Evolutionary conservation across 441 rosid species (phyloP).

Genomic region (Pelargonium myrrhifolium): DNA sequence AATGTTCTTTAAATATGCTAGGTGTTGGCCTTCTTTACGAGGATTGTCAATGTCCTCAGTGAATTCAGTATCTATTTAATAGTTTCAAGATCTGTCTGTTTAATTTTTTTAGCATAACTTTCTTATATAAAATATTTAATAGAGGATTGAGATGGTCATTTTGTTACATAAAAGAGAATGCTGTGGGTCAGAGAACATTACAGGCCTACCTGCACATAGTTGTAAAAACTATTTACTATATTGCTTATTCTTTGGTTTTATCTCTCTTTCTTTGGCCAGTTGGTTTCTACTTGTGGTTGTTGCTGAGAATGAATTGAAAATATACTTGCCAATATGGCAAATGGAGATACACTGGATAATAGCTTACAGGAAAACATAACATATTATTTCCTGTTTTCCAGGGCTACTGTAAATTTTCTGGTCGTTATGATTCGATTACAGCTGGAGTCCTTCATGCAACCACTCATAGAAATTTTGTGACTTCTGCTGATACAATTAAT

Average conservation of each 20-base stretch:
- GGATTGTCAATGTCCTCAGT: background rate
- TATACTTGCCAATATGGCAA: background rate
- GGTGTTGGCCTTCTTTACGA: slow-evolving; percentile 3
- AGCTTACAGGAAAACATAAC: background rate
- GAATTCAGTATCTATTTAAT: background rate
- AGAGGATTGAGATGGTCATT: background rate
- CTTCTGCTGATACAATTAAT: slow-evolving; percentile 30
- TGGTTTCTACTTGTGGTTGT: background rate
- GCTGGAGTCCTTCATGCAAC: slow-evolving; percentile 27
- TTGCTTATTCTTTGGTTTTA: background rate
- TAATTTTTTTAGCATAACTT: background rate
- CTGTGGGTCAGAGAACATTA: background rate
- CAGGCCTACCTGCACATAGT: background rate
- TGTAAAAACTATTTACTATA: background rate
- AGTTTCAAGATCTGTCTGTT: background rate
- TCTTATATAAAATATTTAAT: background rate
- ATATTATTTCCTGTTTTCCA: slow-evolving; percentile 25
- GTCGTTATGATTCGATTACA: slow-evolving; percentile 22
- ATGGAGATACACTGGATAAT: background rate
- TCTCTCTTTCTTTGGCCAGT: background rate
- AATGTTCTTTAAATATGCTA: background rate
- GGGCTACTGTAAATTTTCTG: slow-evolving; percentile 40
- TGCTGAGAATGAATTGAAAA: background rate
- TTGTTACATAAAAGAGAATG: background rate
- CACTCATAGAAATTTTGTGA: slow-evolving; percentile 22